These are phyloP conservation scores for Marchantia polymorpha DNA, from an alignment of 225 moss, liverwort and hornwort genomes.

Conservation along the genomic window DNA sequence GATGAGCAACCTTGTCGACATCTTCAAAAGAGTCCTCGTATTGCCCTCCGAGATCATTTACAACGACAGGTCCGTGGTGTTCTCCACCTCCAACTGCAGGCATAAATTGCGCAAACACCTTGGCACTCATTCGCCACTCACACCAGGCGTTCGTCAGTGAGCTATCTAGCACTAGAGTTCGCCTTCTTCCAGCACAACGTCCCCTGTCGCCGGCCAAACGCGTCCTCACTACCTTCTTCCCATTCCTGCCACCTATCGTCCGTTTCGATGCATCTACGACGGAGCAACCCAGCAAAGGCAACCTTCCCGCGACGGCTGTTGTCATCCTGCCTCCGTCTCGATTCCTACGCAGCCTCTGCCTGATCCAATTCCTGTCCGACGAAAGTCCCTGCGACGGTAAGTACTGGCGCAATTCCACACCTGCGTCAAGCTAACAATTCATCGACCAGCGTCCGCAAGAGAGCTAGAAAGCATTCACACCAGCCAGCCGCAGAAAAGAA, in stretches of 20 bases:
- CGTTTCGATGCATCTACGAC: constrained; percentile 1
- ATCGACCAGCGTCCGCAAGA: not conserved
- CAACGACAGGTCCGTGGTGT: constrained; percentile 66
- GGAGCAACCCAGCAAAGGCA: not conserved
- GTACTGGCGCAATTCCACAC: not conserved
- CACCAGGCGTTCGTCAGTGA: constrained; percentile 72
- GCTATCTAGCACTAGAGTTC: constrained; percentile 51
- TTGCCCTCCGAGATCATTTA: constrained; percentile 77
- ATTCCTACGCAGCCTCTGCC: not conserved
- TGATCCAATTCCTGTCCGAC: not conserved
- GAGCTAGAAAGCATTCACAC: not conserved
- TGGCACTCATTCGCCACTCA: constrained; percentile 57
- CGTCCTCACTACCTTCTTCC: constrained; percentile 10
- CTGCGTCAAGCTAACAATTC: not conserved
- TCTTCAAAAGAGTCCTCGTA: constrained; percentile 89
- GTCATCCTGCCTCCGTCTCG: constrained; percentile 10
- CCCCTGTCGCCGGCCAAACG: constrained; percentile 5
- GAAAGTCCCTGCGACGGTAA: not conserved
- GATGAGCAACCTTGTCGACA: constrained; percentile 65
- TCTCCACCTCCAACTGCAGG: constrained; percentile 42
- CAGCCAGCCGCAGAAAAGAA: not conserved
- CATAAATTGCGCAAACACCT: constrained; percentile 43
- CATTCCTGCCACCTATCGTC: constrained; percentile 3
- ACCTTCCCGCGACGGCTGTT: constrained; percentile 11
- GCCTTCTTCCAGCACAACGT: constrained; percentile 3